These are phyloP conservation scores for Eimeria praecox DNA, from an alignment of 169 alveolate species.

Conservation along the genomic window DNA sequence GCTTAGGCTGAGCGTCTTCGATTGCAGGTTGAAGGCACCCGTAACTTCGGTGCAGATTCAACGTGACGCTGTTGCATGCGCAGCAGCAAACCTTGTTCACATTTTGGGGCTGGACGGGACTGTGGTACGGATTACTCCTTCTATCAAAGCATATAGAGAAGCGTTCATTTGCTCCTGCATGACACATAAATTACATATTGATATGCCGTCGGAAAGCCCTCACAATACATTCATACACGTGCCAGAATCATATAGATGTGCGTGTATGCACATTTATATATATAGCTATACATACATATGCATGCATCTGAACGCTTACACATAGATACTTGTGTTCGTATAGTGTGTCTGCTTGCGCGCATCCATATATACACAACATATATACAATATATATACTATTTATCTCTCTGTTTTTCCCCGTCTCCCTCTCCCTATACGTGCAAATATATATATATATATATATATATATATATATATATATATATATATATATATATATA, in stretches of 20 bases:
- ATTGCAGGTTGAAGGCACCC: slow-evolving; percentile 28
- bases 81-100: background rate
- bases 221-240: no score
- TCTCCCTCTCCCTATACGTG: no score
- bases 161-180: background rate
- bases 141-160: background rate
- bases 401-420: no score
- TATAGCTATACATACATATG: background rate
- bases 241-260: no score
- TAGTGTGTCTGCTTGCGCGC: background rate
- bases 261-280: no score
- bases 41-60: background rate
- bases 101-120: slow-evolving; percentile 22
- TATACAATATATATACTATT: no score
- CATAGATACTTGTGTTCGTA: background rate
- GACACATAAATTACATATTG: background rate
- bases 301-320: background rate
- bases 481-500: no score
- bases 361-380: no score
- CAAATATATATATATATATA: no score
- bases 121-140: background rate
- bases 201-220: background rate
- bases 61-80: slow-evolving; percentile 26
- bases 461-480: no score
- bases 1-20: background rate